These are phyloP conservation scores for Sarocladiaceae sp. DNA, from an alignment of 2,329 filamentous ascomycete genomes.

Conservation along the genomic window DNA sequence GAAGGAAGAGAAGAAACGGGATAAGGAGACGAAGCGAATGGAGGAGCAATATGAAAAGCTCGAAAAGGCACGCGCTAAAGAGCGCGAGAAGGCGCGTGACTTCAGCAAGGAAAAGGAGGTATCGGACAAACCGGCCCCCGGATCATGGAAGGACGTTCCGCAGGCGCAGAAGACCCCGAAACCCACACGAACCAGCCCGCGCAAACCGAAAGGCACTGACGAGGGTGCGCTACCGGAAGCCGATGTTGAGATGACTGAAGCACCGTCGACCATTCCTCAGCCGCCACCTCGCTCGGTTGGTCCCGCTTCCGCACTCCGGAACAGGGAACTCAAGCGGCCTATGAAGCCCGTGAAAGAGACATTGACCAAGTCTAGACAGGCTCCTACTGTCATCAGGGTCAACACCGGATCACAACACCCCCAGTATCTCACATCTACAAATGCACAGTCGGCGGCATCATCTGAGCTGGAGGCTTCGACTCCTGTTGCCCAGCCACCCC, in stretches of 20 bases:
- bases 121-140: constrained; percentile 14
- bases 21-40: constrained; percentile 57
- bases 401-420: constrained; percentile 58
- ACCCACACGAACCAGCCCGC: constrained; percentile 44
- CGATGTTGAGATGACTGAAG: constrained; percentile 52
- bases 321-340: constrained; percentile 51
- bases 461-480: neutral
- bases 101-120: constrained; percentile 54
- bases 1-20: constrained; percentile 58
- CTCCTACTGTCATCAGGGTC: constrained; percentile 64
- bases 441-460: neutral
- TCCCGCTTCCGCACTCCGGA: constrained; percentile 39
- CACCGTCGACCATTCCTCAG: constrained; percentile 47
- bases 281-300: constrained; percentile 50
- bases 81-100: constrained; percentile 59
- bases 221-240: constrained; percentile 31
- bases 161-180: constrained; percentile 41
- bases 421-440: constrained; percentile 48
- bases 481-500: constrained; percentile 32
- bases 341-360: constrained; percentile 57
- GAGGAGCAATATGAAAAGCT: constrained; percentile 56
- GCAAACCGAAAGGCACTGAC: constrained; percentile 15
- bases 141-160: constrained; percentile 24
- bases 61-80: constrained; percentile 62
- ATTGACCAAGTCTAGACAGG: constrained; percentile 53